Evolutionary conservation across 768 basidiomycete genomes (phyloP), one percentile per base, ranked within the genome.

Genomic region (Termitomyces sp.): DNA sequence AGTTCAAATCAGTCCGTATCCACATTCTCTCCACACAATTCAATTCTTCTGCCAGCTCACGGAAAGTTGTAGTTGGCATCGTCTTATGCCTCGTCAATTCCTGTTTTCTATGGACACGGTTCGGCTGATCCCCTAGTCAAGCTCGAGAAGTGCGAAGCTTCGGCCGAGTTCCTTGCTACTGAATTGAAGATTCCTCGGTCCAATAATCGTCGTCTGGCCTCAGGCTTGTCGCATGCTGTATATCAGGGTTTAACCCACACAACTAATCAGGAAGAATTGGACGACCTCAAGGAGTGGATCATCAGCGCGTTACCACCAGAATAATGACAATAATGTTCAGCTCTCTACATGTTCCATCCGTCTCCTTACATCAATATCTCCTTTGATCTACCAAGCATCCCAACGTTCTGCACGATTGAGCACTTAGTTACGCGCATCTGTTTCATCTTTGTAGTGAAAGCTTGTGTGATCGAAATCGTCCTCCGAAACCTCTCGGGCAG

Each of bases 41-140:
- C 32, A 48, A 40, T 22, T 40, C 14, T 28, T 40, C n/a, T 48
- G 35, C 32, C 26, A 45, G 47, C 26, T 45, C 50, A 55, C 58
- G 56, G 52, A 61, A 45, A 35, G 36, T 47, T 45, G 20, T 52
- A 92, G 89, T 83, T 90, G 79, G 69, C 78, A 45, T 80, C 82
- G 16, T 72, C 79, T 10, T 76, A 86, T 63, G 83, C 86, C 18
- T 72, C 78, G 46, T 77, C 79, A 3, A 77, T 84, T 22, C 90
- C 93, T 1, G 77, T 95, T 30, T 95, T 96, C 72, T 90, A 90
- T 85, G 94, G 89, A 13, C 90, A 94, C 61, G 94, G 94, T 24
- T 80, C 76, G 6, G 76, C 69, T 16, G 94, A 98, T 72, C 85
- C 82, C 7, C 76, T 96, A 24, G 87, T 97, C 54, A 78, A 77